phyloP scores from a whole-genome alignment of 306 rosid genomes.

The Lathyrus sativus region DNA sequence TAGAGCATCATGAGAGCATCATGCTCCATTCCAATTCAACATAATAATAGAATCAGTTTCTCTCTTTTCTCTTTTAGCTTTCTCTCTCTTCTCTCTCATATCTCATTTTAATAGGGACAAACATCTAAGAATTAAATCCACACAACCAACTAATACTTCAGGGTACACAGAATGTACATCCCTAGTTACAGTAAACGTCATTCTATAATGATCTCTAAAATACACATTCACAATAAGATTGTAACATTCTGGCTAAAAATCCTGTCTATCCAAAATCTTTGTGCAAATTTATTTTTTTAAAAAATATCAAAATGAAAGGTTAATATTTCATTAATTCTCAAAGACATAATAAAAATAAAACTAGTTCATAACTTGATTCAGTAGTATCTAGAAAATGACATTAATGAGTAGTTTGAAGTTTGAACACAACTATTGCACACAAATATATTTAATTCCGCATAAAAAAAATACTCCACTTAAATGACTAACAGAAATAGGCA shows the following conservation, averaged over 20 bases:
- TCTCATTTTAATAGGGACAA: too few relatives aligned
- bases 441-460: constrained; percentile 11
- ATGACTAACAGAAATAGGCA: constrained; percentile 11
- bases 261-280: constrained; percentile 1
- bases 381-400: constrained; percentile 6
- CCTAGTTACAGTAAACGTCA: constrained; percentile 3
- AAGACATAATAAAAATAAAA: constrained; percentile 13
- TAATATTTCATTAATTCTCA: background rate
- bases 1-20: too few relatives aligned
- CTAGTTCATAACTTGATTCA: constrained; percentile 29
- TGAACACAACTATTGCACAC: constrained; percentile 8
- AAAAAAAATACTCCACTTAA: constrained; percentile 1
- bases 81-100: too few relatives aligned
- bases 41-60: too few relatives aligned
- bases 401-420: constrained; percentile 13
- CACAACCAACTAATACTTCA: constrained; percentile 13
- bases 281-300: background rate
- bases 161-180: constrained; percentile 19
- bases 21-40: too few relatives aligned
- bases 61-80: too few relatives aligned
- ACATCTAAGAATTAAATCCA: constrained; percentile 31
- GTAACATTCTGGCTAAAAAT: constrained; percentile 27
- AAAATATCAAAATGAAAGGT: constrained; percentile 27
- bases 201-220: constrained; percentile 11
- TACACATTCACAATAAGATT: constrained; percentile 22